Conservation (phyloP, 148 eudicot species). For the Linanthus parryae region DNA sequence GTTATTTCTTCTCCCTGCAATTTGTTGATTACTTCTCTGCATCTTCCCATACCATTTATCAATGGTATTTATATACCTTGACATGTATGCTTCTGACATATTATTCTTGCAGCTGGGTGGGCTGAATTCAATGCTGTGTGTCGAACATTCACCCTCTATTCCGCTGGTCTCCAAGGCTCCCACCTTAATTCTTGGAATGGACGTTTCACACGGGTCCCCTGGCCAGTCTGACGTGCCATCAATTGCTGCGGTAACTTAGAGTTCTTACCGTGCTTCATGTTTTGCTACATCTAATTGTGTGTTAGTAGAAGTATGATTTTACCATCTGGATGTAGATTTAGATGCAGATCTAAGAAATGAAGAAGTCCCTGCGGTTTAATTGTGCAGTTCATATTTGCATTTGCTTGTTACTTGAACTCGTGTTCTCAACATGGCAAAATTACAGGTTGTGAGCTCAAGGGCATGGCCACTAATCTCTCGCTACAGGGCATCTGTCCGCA, state of each 20-base stretch:
- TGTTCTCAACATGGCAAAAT: constrained; percentile 1
- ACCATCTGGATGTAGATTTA: background rate
- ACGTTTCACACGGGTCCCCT: constrained; percentile 57
- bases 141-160: constrained; percentile 25
- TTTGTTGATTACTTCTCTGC: background rate
- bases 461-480: constrained; percentile 70
- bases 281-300: background rate
- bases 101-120: constrained; percentile 47
- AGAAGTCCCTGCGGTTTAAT: background rate
- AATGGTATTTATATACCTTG: background rate
- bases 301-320: background rate
- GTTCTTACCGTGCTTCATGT: background rate
- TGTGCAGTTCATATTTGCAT: too few relatives aligned
- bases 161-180: constrained; percentile 39
- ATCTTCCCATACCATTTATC: background rate
- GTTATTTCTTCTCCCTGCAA: background rate
- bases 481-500: constrained; percentile 67
- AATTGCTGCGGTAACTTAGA: constrained; percentile 42
- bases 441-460: constrained; percentile 69
- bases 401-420: background rate
- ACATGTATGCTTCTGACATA: background rate
- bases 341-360: background rate
- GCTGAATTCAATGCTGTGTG: constrained; percentile 30
- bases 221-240: constrained; percentile 55
- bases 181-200: constrained; percentile 49